Conservation (phyloP, 176 grass and related monocot species). For the Musa itinerans region DNA sequence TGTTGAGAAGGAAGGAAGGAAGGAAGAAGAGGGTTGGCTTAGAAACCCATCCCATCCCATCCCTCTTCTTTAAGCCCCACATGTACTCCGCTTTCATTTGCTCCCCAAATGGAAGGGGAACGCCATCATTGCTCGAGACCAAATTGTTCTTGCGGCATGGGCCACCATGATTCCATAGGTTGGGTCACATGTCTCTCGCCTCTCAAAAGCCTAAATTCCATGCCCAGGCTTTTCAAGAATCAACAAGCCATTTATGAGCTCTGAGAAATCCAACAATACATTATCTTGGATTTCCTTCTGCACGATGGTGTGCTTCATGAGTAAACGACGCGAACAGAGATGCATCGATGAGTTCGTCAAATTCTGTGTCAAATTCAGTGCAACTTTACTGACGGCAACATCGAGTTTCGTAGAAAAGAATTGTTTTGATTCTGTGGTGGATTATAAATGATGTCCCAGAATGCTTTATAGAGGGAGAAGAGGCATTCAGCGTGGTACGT, state of each 20-base stretch:
- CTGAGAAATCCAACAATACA: neutral
- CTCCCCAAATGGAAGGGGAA: conserved; percentile 3
- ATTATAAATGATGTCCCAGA: too few species aligned
- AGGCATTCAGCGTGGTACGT: too few species aligned
- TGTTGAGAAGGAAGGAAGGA: neutral
- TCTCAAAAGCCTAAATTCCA: neutral
- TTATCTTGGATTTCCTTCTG: neutral
- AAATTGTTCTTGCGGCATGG: conserved; percentile 10
- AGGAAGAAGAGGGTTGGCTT: neutral
- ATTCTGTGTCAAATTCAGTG: neutral
- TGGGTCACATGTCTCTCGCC: conserved; percentile 7
- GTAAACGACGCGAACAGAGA: too few species aligned
- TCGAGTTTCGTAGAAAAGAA: neutral
- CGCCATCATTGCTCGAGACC: conserved; percentile 8
- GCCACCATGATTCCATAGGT: conserved; percentile 19
- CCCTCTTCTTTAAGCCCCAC: neutral
- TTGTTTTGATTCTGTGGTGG: neutral
- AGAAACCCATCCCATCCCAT: neutral
- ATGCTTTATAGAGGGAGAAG: too few species aligned
- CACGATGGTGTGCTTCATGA: too few species aligned
- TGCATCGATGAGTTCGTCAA: neutral
- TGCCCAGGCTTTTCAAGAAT: neutral
- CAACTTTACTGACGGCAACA: neutral
- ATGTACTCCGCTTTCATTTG: neutral
- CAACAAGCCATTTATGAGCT: neutral